phyloP scores from a whole-genome alignment of 202 grass and related monocot species.

The Dendrocalamus latiflorus region DNA sequence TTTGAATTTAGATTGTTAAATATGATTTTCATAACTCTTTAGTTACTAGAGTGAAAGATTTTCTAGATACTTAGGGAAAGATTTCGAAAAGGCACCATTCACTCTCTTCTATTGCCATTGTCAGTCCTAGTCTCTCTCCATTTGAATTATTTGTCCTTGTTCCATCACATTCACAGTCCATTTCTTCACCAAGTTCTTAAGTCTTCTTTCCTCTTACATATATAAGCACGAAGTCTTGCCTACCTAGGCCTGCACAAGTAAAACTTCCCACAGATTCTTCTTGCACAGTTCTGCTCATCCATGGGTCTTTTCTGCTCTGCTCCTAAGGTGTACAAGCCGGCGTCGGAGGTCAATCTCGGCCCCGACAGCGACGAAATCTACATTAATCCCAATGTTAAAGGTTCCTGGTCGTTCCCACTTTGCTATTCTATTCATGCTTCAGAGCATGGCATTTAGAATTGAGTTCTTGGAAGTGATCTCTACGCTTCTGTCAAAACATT shows the following conservation, averaged over 20 bases:
- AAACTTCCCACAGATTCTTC: neutral
- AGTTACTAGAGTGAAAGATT: too few species aligned
- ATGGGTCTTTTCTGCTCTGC: slow-evolving; percentile 61
- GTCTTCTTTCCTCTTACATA: too few species aligned
- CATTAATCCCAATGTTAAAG: slow-evolving; percentile 79
- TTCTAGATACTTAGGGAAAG: too few species aligned
- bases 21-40: too few species aligned
- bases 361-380: slow-evolving; percentile 68
- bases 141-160: too few species aligned
- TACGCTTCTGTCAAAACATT: neutral
- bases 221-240: neutral
- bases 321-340: slow-evolving; percentile 75
- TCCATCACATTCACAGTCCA: too few species aligned
- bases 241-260: neutral
- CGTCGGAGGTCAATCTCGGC: slow-evolving; percentile 57
- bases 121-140: too few species aligned
- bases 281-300: neutral
- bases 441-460: neutral
- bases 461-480: neutral
- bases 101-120: too few species aligned
- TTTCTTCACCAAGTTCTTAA: too few species aligned
- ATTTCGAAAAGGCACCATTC: too few species aligned
- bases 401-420: neutral
- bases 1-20: too few species aligned
- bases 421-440: neutral